Base-by-base conservation (phyloP, 148 eudicot genomes). In the Amaranthus palmeri region DNA sequence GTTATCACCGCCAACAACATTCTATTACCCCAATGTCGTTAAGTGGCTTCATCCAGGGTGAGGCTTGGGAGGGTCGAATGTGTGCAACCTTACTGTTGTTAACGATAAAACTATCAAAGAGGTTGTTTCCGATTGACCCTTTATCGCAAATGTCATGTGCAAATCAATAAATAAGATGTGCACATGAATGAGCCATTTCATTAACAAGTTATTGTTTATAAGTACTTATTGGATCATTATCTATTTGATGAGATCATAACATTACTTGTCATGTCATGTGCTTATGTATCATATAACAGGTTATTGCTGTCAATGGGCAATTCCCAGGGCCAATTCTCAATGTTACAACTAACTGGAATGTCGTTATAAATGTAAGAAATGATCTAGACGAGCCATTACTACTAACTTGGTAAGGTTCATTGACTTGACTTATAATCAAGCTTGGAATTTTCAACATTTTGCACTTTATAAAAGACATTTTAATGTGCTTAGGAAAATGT, bases 281-380 rank as follows among this genome's bases (percentile, higher is more conserved):
- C 25, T 36, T 55, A 40, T 65, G 61, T 66, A 54, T 73, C 42
- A 70, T 63, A 6, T 77, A 65, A 42, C 73, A 95, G 99, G 97
- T 95, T 82, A 95, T 95, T 85, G 97, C 87, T 64, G 80, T 95
- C 55, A 85, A 95, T 51, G 97, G 96, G 47, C 91, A 86, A 70
- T 95, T 92, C 73, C 99, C 99, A 3, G 99, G 99, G 72, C 99
- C 99, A 44, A 80, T 90, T 81, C 89, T 95, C 61, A 90, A 90
- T 71, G 90, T 86, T 71, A 95, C 99, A 43, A 92, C 99, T 54
- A 95, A 95, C 78, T 95, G 99, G 99, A 90, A 95, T 75, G 92
- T 95, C 43, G 86, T 87, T 45, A 74, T 95, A 73, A 95, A 95
- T 82, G 89, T 95, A 81, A 90, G 86, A 72, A 95, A 95, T 67